Evolutionary conservation across 2,329 filamentous ascomycete genomes (phyloP).

Genomic region (Colletotrichum lini): DNA sequence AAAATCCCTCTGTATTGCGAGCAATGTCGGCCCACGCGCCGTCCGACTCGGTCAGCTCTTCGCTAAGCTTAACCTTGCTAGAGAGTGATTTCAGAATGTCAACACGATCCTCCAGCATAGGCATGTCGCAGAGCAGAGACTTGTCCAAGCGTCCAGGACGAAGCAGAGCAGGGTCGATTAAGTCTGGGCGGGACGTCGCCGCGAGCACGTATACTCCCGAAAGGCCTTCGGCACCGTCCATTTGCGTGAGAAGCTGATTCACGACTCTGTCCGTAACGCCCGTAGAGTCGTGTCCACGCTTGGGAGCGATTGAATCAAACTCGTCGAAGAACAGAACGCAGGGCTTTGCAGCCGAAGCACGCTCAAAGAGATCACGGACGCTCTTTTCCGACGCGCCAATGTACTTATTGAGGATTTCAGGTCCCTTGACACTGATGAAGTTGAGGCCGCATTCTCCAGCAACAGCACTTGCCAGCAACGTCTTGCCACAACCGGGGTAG

Average conservation of each 20-base stretch:
- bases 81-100: conserved; percentile 92
- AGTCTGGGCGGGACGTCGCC: conserved; percentile 91
- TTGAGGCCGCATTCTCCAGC: conserved; percentile 98
- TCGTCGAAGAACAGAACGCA: conserved; percentile 99
- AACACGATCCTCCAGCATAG: conserved; percentile 81
- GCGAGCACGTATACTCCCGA: conserved; percentile 97
- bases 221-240: conserved; percentile 97
- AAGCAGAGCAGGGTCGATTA: conserved; percentile 94
- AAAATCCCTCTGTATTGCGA: conserved; percentile 86
- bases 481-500: conserved; percentile 97
- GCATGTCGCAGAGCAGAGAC: conserved; percentile 91
- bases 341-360: conserved; percentile 89
- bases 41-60: conserved; percentile 72
- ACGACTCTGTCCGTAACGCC: conserved; percentile 99
- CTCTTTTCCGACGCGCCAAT: conserved; percentile 98
- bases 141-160: conserved; percentile 95
- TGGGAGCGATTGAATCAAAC: conserved; percentile 97
- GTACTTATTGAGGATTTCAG: conserved; percentile 99
- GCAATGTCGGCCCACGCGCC: conserved; percentile 81
- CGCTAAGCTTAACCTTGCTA: conserved; percentile 81
- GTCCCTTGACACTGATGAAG: conserved; percentile 98
- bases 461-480: conserved; percentile 94
- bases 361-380: conserved; percentile 94
- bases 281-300: conserved; percentile 95
- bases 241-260: conserved; percentile 97